Conservation (phyloP, 2,329 filamentous ascomycete genomes). For the Diaporthe eres region DNA sequence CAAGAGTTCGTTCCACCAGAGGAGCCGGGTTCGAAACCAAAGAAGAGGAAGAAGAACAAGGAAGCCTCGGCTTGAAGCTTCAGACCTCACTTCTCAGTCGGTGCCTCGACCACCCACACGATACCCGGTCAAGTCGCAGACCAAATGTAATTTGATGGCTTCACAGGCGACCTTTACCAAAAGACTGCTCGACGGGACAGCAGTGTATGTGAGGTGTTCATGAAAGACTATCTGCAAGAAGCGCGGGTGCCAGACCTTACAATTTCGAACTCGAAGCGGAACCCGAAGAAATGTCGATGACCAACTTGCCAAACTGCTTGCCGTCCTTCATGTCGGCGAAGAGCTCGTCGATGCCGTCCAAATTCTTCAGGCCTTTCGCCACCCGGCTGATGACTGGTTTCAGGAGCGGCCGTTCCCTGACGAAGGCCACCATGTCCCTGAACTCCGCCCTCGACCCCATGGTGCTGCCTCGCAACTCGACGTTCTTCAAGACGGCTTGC, state of each 20-base stretch:
- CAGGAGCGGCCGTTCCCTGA: conserved; percentile 76
- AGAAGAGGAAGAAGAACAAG: conserved; percentile 74
- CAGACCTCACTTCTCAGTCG: background rate
- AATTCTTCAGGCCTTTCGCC: conserved; percentile 79
- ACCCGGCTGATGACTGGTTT: conserved; percentile 83
- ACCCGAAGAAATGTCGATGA: conserved; percentile 74
- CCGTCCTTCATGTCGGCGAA: conserved; percentile 92
- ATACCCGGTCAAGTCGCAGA: conserved; percentile 41
- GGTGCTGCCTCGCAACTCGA: conserved; percentile 87
- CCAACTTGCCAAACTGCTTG: conserved; percentile 92
- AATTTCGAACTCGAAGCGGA: conserved; percentile 45
- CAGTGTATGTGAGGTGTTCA: background rate
- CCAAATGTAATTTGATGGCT: conserved; percentile 37
- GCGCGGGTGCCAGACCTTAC: conserved; percentile 26
- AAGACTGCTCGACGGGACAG: background rate
- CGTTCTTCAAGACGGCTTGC: conserved; percentile 86
- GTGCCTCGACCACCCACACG: conserved; percentile 30
- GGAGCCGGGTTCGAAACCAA: conserved; percentile 76
- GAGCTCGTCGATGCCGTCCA: conserved; percentile 83
- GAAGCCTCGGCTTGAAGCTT: conserved; percentile 46
- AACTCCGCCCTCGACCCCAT: conserved; percentile 96
- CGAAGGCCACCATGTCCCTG: conserved; percentile 89
- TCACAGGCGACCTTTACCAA: background rate
- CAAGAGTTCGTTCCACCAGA: conserved; percentile 90
- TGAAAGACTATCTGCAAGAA: background rate